Conservation (phyloP, 768 basidiomycete species). For the Trametes coccinea region DNA sequence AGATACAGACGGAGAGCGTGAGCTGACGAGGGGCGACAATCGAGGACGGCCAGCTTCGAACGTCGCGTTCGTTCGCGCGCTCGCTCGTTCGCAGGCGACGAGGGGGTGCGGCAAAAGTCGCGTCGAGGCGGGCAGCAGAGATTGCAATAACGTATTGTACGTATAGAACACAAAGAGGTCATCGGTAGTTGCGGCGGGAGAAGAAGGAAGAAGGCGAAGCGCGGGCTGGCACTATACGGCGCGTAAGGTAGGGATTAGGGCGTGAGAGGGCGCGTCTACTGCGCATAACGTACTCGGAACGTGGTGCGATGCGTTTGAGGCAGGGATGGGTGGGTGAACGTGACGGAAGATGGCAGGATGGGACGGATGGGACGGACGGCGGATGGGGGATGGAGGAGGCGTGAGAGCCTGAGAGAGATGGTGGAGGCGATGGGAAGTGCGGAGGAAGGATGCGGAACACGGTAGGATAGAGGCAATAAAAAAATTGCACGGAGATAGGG, state of each 20-base stretch:
- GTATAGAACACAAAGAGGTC: not conserved
- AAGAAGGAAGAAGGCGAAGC: not conserved
- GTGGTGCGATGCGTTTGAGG: not conserved
- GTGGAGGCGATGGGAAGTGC: not conserved
- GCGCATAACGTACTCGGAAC: conserved; percentile 3
- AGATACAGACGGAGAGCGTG: no score
- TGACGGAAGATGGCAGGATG: not conserved
- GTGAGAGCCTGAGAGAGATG: not conserved
- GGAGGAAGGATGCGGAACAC: conserved; percentile 3
- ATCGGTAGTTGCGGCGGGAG: not conserved
- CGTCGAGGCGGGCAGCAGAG: not conserved
- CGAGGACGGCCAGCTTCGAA: no score
- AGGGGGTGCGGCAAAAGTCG: no score
- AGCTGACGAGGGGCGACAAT: no score
- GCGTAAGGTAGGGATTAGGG: conserved; percentile 16
- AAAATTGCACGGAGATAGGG: conserved; percentile 21
- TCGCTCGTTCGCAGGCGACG: no score
- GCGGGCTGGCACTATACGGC: conserved; percentile 9
- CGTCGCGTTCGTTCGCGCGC: no score
- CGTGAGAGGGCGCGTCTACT: not conserved
- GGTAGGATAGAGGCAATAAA: not conserved
- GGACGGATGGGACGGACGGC: not conserved
- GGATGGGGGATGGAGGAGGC: not conserved
- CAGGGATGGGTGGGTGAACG: not conserved
- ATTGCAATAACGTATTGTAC: conserved; percentile 13